These are phyloP conservation scores for Elsinoe necatrix DNA, from an alignment of 2,329 filamentous ascomycete species.

Conservation along the genomic window DNA sequence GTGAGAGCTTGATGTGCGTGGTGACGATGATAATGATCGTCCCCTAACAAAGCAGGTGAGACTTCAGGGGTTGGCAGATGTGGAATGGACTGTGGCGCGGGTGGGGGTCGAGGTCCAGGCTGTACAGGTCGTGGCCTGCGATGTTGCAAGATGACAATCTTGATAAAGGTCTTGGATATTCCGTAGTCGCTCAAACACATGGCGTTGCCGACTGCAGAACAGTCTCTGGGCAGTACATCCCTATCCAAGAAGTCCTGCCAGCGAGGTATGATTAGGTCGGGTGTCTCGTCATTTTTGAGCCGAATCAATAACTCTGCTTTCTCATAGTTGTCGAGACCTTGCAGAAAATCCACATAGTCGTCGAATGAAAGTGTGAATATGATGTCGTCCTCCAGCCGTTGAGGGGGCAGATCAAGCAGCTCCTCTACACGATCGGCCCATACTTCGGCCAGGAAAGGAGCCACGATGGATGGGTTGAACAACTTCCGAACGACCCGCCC, in stretches of 20 bases:
- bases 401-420: not conserved
- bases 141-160: not conserved
- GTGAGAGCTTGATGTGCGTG: not conserved
- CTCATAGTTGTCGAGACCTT: slow-evolving; percentile 11
- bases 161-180: not conserved
- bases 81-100: no score
- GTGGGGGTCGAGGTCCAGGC: not conserved
- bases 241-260: slow-evolving; percentile 1
- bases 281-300: not conserved
- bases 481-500: not conserved
- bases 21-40: not conserved
- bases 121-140: not conserved
- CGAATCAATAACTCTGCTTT: slow-evolving; percentile 6
- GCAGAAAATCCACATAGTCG: slow-evolving; percentile 17
- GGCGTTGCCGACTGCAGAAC: not conserved
- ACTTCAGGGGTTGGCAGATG: not conserved
- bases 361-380: not conserved
- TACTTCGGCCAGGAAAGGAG: not conserved
- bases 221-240: not conserved
- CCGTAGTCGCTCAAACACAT: not conserved
- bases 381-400: not conserved
- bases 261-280: not conserved
- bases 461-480: not conserved
- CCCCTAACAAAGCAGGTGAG: not conserved
- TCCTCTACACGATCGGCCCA: not conserved